These are phyloP conservation scores for Flaveria robusta DNA, from an alignment of 129 eudicot genomes.

Conservation along the genomic window DNA sequence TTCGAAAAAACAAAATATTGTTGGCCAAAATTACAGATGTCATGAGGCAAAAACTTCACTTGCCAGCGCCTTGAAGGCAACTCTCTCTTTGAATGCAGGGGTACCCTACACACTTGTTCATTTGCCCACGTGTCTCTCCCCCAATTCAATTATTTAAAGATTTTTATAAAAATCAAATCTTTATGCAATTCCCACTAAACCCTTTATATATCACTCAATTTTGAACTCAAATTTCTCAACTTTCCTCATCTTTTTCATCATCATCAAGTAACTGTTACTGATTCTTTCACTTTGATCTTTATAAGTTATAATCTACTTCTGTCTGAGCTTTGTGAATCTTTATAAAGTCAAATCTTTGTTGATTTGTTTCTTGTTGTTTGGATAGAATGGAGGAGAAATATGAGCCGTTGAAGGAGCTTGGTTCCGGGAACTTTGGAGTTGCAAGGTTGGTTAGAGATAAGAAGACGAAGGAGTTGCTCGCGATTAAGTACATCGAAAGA, in stretches of 20 bases:
- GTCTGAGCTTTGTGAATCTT: not conserved
- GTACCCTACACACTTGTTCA: constrained; percentile 34
- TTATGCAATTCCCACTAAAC: too few relatives aligned
- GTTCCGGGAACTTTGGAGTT: too few relatives aligned
- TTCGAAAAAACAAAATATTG: not conserved
- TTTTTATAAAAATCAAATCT: constrained; percentile 35
- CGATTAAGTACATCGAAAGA: constrained; percentile 68
- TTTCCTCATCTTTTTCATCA: too few relatives aligned
- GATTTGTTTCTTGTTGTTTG: not conserved
- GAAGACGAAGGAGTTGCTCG: constrained; percentile 61
- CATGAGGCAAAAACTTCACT: constrained; percentile 18
- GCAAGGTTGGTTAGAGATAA: constrained; percentile 66
- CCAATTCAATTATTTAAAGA: constrained; percentile 31
- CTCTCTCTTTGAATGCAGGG: constrained; percentile 35
- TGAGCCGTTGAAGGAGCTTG: constrained; percentile 58
- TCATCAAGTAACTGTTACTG: too few relatives aligned
- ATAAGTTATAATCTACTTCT: not conserved
- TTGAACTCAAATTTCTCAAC: too few relatives aligned
- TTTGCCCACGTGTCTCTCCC: constrained; percentile 33
- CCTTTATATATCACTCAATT: too few relatives aligned
- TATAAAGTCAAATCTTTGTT: not conserved
- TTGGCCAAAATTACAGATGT: constrained; percentile 32
- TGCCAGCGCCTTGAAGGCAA: constrained; percentile 49
- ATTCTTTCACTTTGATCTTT: constrained; percentile 2
- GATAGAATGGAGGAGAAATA: constrained; percentile 54